Conservation (phyloP, 2,329 filamentous ascomycete species). For the Alternaria postmessia region DNA sequence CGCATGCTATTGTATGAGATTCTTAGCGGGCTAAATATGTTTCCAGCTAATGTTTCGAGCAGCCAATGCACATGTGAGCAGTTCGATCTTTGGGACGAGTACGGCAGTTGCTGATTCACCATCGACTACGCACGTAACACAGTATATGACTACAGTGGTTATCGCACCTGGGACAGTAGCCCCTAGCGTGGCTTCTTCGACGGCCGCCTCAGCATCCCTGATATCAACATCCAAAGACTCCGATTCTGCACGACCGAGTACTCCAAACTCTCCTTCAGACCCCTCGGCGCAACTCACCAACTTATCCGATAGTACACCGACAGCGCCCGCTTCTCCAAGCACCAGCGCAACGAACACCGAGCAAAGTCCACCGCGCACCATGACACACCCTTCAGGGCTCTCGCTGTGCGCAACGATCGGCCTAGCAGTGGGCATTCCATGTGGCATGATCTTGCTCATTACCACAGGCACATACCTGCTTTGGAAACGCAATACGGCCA, state of each 20-base stretch:
- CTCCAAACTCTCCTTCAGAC: neutral
- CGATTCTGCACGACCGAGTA: neutral
- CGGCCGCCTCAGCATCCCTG: neutral
- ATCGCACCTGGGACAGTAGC: neutral
- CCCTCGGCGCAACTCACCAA: neutral
- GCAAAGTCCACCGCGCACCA: neutral
- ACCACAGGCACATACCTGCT: neutral
- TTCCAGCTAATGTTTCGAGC: neutral
- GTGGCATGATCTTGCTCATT: neutral
- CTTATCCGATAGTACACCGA: neutral
- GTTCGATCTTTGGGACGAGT: neutral
- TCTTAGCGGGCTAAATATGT: neutral
- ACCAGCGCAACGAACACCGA: neutral
- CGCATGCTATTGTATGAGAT: neutral
- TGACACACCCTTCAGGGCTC: neutral
- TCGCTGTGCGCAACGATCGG: neutral
- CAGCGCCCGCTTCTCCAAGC: neutral
- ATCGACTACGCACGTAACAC: neutral
- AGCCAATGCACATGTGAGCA: neutral
- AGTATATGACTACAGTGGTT: neutral
- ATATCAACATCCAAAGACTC: neutral
- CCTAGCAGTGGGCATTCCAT: conserved; percentile 2
- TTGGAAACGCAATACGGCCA: neutral
- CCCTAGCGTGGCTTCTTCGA: neutral
- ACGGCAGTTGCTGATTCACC: neutral